phyloP scores from a whole-genome alignment of 129 eudicot species.

The Dittrichia graveolens region DNA sequence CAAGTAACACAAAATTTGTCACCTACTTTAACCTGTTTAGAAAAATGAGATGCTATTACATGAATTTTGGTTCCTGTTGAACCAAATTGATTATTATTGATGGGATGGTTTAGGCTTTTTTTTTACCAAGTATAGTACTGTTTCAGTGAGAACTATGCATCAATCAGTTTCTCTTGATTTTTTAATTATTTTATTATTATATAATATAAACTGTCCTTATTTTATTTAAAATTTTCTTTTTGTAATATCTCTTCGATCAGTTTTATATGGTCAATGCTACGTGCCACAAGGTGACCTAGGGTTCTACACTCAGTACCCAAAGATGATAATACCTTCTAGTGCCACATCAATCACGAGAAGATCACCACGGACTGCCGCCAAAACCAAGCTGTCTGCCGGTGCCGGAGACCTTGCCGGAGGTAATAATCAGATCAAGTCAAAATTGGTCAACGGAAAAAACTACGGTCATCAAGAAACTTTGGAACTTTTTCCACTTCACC shows the following conservation, averaged over 20 bases:
- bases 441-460: constrained; percentile 28
- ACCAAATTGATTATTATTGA: background rate
- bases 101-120: background rate
- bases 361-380: constrained; percentile 18
- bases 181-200: background rate
- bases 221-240: background rate
- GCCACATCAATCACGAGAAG: constrained; percentile 33
- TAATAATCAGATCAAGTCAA: constrained; percentile 23
- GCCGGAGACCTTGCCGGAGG: constrained; percentile 22
- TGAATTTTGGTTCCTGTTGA: background rate
- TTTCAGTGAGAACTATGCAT: constrained; percentile 21
- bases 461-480: constrained; percentile 38
- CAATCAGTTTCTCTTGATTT: constrained; percentile 26
- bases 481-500: constrained; percentile 44
- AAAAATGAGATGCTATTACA: background rate
- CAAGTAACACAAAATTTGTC: too few species aligned
- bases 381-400: constrained; percentile 13
- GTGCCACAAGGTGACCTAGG: constrained; percentile 49
- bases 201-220: constrained; percentile 4
- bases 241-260: constrained; percentile 26
- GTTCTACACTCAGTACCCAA: constrained; percentile 50
- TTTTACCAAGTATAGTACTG: constrained; percentile 25
- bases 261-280: constrained; percentile 58
- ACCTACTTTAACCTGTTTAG: too few species aligned
- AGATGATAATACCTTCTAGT: constrained; percentile 43